phyloP scores from a whole-genome alignment of 257 asterid genomes.

The Pogostemon cablin region DNA sequence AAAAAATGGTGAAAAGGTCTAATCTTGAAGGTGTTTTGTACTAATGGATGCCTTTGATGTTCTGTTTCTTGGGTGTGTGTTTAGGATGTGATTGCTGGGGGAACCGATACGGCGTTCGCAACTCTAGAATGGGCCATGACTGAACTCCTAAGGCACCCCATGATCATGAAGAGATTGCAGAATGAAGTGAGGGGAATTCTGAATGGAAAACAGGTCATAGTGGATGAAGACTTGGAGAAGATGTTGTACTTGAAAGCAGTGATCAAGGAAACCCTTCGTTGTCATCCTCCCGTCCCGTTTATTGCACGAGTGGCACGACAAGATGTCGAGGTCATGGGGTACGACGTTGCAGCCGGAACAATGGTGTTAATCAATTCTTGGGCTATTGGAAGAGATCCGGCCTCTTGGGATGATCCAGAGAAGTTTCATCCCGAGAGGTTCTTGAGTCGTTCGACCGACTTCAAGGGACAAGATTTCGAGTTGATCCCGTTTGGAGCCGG shows the following conservation, averaged over 20 bases:
- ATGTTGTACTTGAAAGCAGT: background rate
- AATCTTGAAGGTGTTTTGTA: too few relatives aligned
- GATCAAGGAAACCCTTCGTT: background rate
- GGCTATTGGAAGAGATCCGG: too few relatives aligned
- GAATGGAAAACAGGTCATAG: background rate
- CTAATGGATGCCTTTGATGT: too few relatives aligned
- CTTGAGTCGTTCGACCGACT: slow-evolving; percentile 24
- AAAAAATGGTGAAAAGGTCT: too few relatives aligned
- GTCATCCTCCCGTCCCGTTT: background rate
- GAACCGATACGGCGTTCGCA: too few relatives aligned
- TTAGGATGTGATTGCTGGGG: too few relatives aligned
- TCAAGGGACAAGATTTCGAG: slow-evolving; percentile 39
- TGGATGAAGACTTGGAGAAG: background rate
- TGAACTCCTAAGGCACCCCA: background rate
- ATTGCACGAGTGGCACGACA: too few relatives aligned
- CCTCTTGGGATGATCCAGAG: slow-evolving; percentile 30
- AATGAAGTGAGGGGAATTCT: background rate
- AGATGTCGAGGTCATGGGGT: too few relatives aligned
- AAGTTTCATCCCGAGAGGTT: slow-evolving; percentile 51
- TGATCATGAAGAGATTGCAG: background rate
- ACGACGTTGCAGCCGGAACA: background rate
- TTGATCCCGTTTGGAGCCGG: slow-evolving; percentile 43
- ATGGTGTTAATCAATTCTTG: background rate
- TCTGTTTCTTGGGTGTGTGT: too few relatives aligned
- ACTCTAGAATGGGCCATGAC: slow-evolving; percentile 1